Evolutionary conservation across 208 protist species (phyloP).

Genomic region (Acanthamoeba healyi): DNA sequence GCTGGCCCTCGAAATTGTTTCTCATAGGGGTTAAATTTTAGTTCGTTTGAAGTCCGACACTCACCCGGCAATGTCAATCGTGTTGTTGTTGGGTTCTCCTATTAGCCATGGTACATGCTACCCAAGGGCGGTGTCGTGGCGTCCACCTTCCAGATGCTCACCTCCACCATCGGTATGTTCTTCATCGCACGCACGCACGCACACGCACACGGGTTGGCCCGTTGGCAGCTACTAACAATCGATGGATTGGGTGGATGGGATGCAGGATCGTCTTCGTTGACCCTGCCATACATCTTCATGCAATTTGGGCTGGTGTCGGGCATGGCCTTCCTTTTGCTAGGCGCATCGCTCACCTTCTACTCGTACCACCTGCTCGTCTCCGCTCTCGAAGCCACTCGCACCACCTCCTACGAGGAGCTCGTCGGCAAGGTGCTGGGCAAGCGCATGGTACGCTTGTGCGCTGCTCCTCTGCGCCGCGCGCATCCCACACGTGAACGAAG

Average conservation of each 20-base stretch:
- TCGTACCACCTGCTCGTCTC: neutral
- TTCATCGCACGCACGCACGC: no score
- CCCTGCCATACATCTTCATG: constrained; percentile 4
- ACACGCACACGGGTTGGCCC: no score
- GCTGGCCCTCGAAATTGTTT: no score
- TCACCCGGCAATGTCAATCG: no score
- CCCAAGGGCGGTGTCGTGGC: constrained; percentile 21
- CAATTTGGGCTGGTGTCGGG: neutral
- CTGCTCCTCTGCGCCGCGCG: no score
- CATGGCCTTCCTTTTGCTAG: neutral
- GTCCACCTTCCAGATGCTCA: constrained; percentile 25
- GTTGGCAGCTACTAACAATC: no score
- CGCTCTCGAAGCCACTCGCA: neutral
- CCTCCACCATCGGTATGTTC: neutral
- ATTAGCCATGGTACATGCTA: neutral
- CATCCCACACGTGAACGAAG: no score
- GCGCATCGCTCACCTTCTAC: neutral
- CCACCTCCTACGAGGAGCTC: constrained; percentile 16
- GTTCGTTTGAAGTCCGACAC: no score
- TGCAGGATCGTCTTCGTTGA: constrained; percentile 3
- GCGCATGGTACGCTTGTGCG: neutral
- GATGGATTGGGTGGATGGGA: no score
- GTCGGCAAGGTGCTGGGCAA: neutral
- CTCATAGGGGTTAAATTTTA: no score
- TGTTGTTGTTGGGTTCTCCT: no score